These are phyloP conservation scores for Hymenoscyphus fraxineus DNA, from an alignment of 2,329 filamentous ascomycete species.

Conservation along the genomic window DNA sequence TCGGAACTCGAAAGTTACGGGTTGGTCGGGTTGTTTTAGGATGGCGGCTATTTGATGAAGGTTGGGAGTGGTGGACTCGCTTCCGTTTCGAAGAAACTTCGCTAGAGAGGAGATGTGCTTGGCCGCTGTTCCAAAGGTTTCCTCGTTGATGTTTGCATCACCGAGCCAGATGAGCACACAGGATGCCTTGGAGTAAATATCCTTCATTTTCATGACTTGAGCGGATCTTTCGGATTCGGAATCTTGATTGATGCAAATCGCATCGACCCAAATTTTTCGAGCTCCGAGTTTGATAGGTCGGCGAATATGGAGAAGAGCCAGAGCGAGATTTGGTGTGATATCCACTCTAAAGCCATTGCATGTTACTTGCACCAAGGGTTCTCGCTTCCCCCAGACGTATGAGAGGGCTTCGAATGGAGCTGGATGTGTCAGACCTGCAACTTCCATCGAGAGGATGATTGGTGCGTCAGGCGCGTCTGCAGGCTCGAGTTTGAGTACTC, in stretches of 20 bases:
- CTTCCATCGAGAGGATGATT: not conserved
- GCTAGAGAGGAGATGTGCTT: not conserved
- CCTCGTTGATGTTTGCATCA: not conserved
- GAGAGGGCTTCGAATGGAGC: constrained; percentile 7
- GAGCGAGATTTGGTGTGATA: constrained; percentile 8
- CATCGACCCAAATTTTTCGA: constrained; percentile 10
- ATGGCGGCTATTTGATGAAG: not conserved
- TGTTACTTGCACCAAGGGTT: not conserved
- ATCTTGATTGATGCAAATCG: constrained; percentile 14
- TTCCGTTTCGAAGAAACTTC: constrained; percentile 2
- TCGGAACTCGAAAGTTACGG: not conserved
- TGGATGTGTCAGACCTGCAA: not conserved
- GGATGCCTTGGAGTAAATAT: constrained; percentile 1
- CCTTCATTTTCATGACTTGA: constrained; percentile 5
- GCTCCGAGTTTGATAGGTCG: not conserved
- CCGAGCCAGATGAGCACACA: constrained; percentile 7
- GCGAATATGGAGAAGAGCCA: constrained; percentile 6
- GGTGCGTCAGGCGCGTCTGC: not conserved
- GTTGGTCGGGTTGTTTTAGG: not conserved
- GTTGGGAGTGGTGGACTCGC: not conserved
- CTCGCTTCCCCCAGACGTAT: constrained; percentile 12
- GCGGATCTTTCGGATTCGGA: constrained; percentile 1
- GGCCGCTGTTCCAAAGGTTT: not conserved
- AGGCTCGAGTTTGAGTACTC: not conserved
- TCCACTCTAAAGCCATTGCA: constrained; percentile 3